A percentile compares a stretch with the other conserved stretches of the same genome.
Evolutionary conservation across 768 basidiomycete genomes (phyloP).

Genomic region (Russula brevipes): DNA sequence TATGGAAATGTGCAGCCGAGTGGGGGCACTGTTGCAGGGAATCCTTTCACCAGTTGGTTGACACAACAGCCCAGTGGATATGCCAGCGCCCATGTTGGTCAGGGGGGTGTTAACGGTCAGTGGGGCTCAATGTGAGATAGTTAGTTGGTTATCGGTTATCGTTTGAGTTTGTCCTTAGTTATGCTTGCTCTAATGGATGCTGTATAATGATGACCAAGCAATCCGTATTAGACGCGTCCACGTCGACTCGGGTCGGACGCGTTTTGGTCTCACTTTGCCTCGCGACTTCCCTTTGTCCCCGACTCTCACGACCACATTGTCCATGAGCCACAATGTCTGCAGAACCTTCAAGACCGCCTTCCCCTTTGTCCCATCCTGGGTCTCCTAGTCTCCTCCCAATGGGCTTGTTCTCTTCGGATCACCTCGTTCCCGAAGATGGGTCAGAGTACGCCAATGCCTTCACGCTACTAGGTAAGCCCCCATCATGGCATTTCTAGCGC

Average conservation of each 20-base stretch:
- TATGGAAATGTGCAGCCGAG: conserved; percentile 18
- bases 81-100: conserved; percentile 16
- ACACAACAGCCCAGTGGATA: conserved; percentile 22
- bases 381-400: conserved; percentile 29
- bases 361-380: conserved; percentile 32
- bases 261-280: not conserved
- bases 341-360: conserved; percentile 36
- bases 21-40: conserved; percentile 4
- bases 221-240: not conserved
- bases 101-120: conserved; percentile 14
- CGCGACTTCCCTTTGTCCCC: not conserved
- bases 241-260: not conserved
- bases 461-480: conserved; percentile 65
- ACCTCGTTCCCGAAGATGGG: conserved; percentile 67
- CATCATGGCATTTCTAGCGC: conserved; percentile 17
- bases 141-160: not conserved
- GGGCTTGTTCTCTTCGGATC: conserved; percentile 63
- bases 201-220: conserved; percentile 15
- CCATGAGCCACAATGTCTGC: conserved; percentile 25
- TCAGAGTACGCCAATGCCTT: conserved; percentile 78
- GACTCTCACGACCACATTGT: conserved; percentile 14
- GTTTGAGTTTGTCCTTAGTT: not conserved
- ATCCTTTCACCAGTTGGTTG: conserved; percentile 31
- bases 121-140: conserved; percentile 15
- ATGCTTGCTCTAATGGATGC: not conserved